Percentiles rank a stretch among this genome's conserved stretches.
Evolutionary conservation across 1,284 basidiomycete species (phyloP).

Genomic region (Ustilago loliicola): DNA sequence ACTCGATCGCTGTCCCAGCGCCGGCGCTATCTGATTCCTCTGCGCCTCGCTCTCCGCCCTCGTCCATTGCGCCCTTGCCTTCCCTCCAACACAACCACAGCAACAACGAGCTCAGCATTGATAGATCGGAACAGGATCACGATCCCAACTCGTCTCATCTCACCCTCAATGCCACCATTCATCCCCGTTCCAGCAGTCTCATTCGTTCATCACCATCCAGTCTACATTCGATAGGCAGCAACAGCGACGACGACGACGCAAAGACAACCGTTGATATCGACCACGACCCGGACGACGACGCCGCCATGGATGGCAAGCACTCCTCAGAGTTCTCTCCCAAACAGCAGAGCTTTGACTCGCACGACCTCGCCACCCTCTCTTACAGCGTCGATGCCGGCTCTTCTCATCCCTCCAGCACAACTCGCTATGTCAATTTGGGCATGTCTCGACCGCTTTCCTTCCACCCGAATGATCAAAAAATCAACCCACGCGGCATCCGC

Average conservation of each 20-base stretch:
- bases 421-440: constrained; percentile 32
- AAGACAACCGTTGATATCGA: constrained; percentile 5
- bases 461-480: constrained; percentile 37
- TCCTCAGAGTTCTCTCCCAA: background rate
- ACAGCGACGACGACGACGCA: constrained; percentile 7
- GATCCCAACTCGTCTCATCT: constrained; percentile 6
- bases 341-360: constrained; percentile 23
- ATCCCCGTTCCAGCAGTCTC: constrained; percentile 33
- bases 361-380: constrained; percentile 27
- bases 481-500: constrained; percentile 44
- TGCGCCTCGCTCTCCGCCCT: constrained; percentile 24
- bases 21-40: constrained; percentile 11
- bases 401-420: background rate
- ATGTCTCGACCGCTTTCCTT: constrained; percentile 43
- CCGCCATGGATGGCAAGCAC: constrained; percentile 3
- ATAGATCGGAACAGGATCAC: background rate
- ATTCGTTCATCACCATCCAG: constrained; percentile 8
- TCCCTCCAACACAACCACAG: constrained; percentile 9
- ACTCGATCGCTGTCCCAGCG: constrained; percentile 1
- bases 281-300: background rate
- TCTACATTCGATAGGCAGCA: constrained; percentile 10
- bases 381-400: constrained; percentile 26
- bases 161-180: constrained; percentile 17
- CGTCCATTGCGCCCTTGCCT: constrained; percentile 25
- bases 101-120: constrained; percentile 21